Evolutionary conservation across 306 rosid genomes (phyloP).

Genomic region (Elaeagnus macrophylla): DNA sequence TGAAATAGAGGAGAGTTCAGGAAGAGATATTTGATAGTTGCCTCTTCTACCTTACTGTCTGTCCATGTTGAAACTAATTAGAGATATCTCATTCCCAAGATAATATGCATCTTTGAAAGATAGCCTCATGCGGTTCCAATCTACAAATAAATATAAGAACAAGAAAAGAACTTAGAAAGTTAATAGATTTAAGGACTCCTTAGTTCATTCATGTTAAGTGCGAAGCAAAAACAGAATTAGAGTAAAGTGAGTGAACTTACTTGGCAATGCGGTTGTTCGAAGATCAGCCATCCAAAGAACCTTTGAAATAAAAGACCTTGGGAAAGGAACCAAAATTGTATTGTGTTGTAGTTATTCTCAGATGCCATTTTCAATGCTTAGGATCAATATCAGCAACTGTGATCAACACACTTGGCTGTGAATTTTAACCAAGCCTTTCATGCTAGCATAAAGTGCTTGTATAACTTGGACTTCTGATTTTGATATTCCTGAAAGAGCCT

Average conservation of each 20-base stretch:
- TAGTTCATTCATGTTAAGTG: no score
- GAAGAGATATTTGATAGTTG: conserved; percentile 67
- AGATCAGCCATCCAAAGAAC: conserved; percentile 99
- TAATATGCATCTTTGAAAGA: conserved; percentile 74
- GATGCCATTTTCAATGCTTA: conserved; percentile 74
- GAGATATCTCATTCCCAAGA: conserved; percentile 71
- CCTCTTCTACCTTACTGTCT: conserved; percentile 85
- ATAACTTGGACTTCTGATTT: conserved; percentile 73
- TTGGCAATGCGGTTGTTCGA: conserved; percentile 66
- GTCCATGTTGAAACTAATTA: conserved; percentile 89
- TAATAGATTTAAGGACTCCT: no score
- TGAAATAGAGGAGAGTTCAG: conserved; percentile 75
- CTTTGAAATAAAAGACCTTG: conserved; percentile 48
- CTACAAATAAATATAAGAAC: conserved; percentile 21
- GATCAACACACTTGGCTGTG: conserved; percentile 82
- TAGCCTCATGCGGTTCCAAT: conserved; percentile 78
- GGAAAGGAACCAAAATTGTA: conserved; percentile 67
- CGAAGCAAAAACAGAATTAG: not conserved
- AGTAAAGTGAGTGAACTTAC: conserved; percentile 35
- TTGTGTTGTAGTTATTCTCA: conserved; percentile 44
- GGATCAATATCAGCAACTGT: conserved; percentile 60
- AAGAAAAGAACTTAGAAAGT: no score
- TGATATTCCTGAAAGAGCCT: conserved; percentile 58
- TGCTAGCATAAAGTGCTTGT: conserved; percentile 71
- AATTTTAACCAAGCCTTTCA: conserved; percentile 84